phyloP scores from a whole-genome alignment of 371 early-diverging fungal species.

The Mortierella sp. region DNA sequence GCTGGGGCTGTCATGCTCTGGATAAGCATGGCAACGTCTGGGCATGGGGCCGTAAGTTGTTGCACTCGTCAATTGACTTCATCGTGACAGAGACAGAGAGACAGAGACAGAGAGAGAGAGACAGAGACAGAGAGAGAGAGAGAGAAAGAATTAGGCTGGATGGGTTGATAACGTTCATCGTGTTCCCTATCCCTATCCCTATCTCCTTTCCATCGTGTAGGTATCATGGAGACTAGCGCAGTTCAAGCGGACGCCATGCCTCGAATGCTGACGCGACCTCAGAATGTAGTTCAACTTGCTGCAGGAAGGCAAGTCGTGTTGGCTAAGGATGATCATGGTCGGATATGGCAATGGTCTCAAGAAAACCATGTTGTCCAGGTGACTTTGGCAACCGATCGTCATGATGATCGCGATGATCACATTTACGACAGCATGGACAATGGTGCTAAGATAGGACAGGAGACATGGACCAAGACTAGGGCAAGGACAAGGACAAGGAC shows the following conservation, averaged over 20 bases:
- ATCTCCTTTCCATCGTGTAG: conserved; percentile 8
- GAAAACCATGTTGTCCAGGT: conserved; percentile 36
- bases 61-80: too few relatives aligned
- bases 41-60: conserved; percentile 55
- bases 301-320: conserved; percentile 43
- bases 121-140: too few relatives aligned
- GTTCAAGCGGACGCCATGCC: conserved; percentile 36
- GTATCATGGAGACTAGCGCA: conserved; percentile 40
- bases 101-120: too few relatives aligned
- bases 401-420: too few relatives aligned
- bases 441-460: too few relatives aligned
- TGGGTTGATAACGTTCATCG: too few relatives aligned
- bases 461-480: neutral
- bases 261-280: conserved; percentile 35
- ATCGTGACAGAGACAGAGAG: too few relatives aligned
- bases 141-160: too few relatives aligned
- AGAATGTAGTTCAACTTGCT: conserved; percentile 22
- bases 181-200: too few relatives aligned
- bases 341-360: conserved; percentile 48
- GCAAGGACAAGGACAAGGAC: neutral
- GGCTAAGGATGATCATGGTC: conserved; percentile 32
- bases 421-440: too few relatives aligned
- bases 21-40: conserved; percentile 45
- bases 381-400: conserved; percentile 12
- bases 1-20: conserved; percentile 50